A percentile compares a stretch with the other conserved stretches of the same genome.
Conservation (phyloP, 2,329 filamentous ascomycete species). For the Pseudomassariella vexata region DNA sequence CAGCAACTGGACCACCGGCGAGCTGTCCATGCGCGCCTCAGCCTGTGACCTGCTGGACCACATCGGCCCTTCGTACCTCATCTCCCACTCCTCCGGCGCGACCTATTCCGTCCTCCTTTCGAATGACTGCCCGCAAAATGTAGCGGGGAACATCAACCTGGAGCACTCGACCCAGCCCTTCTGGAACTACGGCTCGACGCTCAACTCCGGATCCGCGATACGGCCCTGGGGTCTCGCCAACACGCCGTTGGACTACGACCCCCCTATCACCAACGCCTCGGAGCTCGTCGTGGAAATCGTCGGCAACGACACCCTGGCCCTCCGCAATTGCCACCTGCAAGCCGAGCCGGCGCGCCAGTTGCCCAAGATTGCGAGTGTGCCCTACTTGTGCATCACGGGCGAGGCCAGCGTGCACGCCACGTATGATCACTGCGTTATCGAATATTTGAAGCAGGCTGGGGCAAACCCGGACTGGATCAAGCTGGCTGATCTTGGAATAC, state of each 20-base stretch:
- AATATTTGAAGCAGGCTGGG: constrained; percentile 42
- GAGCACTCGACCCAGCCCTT: constrained; percentile 23
- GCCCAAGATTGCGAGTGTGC: constrained; percentile 37
- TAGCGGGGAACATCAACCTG: constrained; percentile 24
- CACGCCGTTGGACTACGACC: constrained; percentile 21
- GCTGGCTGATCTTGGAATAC: constrained; percentile 36
- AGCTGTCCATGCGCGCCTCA: constrained; percentile 16
- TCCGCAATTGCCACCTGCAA: constrained; percentile 22
- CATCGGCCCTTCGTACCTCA: constrained; percentile 21
- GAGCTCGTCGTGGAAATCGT: constrained; percentile 19
- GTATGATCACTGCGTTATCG: constrained; percentile 49
- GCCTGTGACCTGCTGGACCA: constrained; percentile 16
- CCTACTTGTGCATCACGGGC: constrained; percentile 38
- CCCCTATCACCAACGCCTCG: constrained; percentile 15
- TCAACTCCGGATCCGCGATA: constrained; percentile 8
- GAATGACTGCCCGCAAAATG: constrained; percentile 19
- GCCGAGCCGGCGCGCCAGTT: constrained; percentile 28
- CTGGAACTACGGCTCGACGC: constrained; percentile 15
- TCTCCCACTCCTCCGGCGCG: constrained; percentile 21
- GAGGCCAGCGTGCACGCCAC: constrained; percentile 45
- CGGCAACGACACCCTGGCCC: constrained; percentile 14
- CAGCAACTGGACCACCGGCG: constrained; percentile 12
- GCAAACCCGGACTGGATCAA: constrained; percentile 36
- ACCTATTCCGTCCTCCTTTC: constrained; percentile 12
- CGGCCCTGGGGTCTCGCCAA: constrained; percentile 22